Conservation (phyloP, 73 alveolate species). For the Uronychia setigera region DNA sequence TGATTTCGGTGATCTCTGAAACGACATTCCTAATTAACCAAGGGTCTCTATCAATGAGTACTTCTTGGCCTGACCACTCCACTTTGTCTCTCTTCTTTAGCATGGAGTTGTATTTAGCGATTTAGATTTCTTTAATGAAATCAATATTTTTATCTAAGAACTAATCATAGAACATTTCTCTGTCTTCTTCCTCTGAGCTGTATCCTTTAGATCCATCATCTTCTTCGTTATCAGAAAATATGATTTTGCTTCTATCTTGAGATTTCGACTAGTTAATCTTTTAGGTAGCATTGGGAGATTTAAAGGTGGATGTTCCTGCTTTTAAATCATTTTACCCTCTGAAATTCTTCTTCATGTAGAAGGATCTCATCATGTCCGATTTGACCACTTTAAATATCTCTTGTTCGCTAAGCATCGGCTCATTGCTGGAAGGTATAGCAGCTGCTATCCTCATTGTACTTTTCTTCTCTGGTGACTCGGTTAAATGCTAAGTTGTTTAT, state of each 20-base stretch:
- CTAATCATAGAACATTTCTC: conserved; percentile 9
- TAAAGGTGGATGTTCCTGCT: not conserved
- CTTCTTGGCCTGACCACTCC: conserved; percentile 67
- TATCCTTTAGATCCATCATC: not conserved
- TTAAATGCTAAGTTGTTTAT: no score
- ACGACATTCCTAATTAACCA: conserved; percentile 11
- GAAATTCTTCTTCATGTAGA: not conserved
- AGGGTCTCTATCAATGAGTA: conserved; percentile 44
- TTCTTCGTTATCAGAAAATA: conserved; percentile 11
- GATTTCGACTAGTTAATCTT: not conserved
- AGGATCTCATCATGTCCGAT: not conserved
- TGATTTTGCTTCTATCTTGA: not conserved
- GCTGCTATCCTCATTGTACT: no score
- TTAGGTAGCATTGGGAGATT: not conserved
- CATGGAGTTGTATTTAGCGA: conserved; percentile 9
- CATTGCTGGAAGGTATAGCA: no score
- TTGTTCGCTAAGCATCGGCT: not conserved
- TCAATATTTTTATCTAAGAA: conserved; percentile 35
- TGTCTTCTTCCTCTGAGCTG: not conserved
- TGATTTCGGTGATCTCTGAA: conserved; percentile 11
- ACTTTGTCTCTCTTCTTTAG: conserved; percentile 4
- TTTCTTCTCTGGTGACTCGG: no score
- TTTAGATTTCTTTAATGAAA: not conserved
- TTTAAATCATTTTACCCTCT: not conserved
- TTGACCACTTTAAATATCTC: not conserved